Evolutionary conservation across 164 flowering plant species (phyloP), one percentile per base, ranked within the genome.

Genomic region (Houttuynia cordata): DNA sequence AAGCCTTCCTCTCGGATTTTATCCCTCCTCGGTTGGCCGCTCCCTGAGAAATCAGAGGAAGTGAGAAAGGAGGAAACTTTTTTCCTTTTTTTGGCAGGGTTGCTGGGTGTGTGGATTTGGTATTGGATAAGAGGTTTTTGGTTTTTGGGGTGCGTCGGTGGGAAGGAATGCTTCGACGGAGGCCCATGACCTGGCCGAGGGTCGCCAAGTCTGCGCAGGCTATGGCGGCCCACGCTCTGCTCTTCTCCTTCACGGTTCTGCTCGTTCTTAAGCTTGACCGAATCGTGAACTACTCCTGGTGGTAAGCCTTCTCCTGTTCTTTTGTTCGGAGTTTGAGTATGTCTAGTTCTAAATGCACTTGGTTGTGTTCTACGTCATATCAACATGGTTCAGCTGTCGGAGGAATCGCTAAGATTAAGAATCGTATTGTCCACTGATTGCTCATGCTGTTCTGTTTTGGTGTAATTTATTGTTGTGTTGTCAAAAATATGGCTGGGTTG

Each of bases 221-320:
- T 4, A 60, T 84, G 8, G 75, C 74, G 0, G 94, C 97, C 5
- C 91, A 91, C 57, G 50, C 62, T 25, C 69, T 82, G n/a, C 88
- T 91, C 24, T 71, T 91, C 41, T 59, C 61, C 59, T 86, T 91
- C 83, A 83, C 97, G 39, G 67, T 88, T n/a, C 69, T 82, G 63
- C 88, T 91, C 34, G 79, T 85, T 24, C 67, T 84, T 58, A 86
- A 86, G 81, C 88, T 91, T 69, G 80, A 86, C 68, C 84, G 71
- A 34, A n/a, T 53, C 59, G 60, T 75, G 62, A 67, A 73, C 42
- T 75, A 64, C 80, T 87, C 96, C 39, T 91, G 96, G 97, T 91
- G 97, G 49, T 45, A 1, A 7, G 49, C 12, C 13, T 45, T 45
- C 17, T 45, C 17, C 17, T 45, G 17, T 45, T 45, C n/a, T n/a